A percentile compares a stretch with the other conserved stretches of the same genome.
phyloP scores from a whole-genome alignment of 352 stramenopile genomes.

The Pythium aquatile region DNA sequence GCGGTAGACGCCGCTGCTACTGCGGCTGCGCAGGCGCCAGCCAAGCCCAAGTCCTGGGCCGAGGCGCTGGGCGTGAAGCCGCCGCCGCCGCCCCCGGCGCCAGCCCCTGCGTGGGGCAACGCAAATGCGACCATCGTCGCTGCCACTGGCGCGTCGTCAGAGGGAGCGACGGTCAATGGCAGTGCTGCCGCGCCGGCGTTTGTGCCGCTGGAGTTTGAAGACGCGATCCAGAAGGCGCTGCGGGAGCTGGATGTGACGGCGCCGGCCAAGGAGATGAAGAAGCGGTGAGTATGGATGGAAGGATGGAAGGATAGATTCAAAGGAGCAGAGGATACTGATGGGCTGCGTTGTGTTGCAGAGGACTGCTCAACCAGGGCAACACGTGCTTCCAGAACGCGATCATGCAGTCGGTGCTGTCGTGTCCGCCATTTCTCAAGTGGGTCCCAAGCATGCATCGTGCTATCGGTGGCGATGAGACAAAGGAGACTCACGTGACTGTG shows the following conservation, averaged over 20 bases:
- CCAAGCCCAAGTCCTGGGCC: slow-evolving; percentile 59
- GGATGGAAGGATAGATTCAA: background rate
- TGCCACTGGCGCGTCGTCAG: background rate
- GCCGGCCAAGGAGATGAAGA: slow-evolving; percentile 82
- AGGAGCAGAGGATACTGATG: background rate
- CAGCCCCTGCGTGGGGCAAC: slow-evolving; percentile 31
- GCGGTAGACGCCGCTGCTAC: background rate
- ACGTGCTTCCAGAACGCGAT: slow-evolving; percentile 90
- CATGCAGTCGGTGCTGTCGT: slow-evolving; percentile 78
- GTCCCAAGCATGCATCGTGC: slow-evolving; percentile 10
- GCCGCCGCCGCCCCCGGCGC: slow-evolving; percentile 21
- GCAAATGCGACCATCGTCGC: slow-evolving; percentile 4
- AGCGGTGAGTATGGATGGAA: slow-evolving; percentile 39
- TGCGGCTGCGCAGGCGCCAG: slow-evolving; percentile 1
- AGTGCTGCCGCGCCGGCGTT: slow-evolving; percentile 2
- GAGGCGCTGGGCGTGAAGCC: slow-evolving; percentile 44
- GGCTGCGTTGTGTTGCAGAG: slow-evolving; percentile 30
- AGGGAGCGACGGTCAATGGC: background rate
- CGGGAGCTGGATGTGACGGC: slow-evolving; percentile 48
- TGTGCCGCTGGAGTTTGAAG: slow-evolving; percentile 48
- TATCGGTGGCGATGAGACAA: background rate
- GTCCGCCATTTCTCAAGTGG: slow-evolving; percentile 79
- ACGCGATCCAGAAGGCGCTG: slow-evolving; percentile 66
- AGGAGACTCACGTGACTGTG: background rate
- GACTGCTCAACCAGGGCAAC: slow-evolving; percentile 83